Percentiles rank a stretch among this genome's conserved stretches.
phyloP scores from a whole-genome alignment of 176 grass and related monocot genomes.

The Bromus sterilis region DNA sequence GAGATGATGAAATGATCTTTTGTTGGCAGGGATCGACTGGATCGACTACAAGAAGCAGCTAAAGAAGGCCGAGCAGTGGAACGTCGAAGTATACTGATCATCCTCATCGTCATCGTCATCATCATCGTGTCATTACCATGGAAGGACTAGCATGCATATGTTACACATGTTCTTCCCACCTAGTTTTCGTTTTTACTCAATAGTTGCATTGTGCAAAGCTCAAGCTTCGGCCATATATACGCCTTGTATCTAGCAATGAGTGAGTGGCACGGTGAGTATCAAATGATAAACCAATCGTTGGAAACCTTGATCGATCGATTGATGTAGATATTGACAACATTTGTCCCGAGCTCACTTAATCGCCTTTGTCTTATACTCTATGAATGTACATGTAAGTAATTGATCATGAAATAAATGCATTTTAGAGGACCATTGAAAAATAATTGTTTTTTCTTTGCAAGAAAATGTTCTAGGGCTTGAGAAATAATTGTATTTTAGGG shows the following conservation, averaged over 20 bases:
- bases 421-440: background rate
- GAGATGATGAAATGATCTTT: background rate
- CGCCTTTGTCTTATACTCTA: background rate
- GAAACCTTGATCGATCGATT: background rate
- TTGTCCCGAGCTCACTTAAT: background rate
- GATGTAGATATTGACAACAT: background rate
- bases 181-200: background rate
- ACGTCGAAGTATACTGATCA: conserved; percentile 89
- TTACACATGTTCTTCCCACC: background rate
- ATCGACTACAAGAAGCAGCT: conserved; percentile 67
- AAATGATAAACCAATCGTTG: background rate
- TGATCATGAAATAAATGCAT: too few species aligned
- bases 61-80: conserved; percentile 88
- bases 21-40: conserved; percentile 60
- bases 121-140: background rate
- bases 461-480: background rate
- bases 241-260: background rate
- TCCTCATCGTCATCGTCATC: background rate
- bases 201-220: background rate
- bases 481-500: background rate
- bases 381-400: background rate
- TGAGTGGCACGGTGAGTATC: background rate
- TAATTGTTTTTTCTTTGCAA: background rate
- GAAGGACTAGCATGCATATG: background rate
- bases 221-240: background rate